A percentile compares a stretch with the other conserved stretches of the same genome.
Conservation (phyloP, 257 asterid genomes). For the Primulina eburnea region DNA sequence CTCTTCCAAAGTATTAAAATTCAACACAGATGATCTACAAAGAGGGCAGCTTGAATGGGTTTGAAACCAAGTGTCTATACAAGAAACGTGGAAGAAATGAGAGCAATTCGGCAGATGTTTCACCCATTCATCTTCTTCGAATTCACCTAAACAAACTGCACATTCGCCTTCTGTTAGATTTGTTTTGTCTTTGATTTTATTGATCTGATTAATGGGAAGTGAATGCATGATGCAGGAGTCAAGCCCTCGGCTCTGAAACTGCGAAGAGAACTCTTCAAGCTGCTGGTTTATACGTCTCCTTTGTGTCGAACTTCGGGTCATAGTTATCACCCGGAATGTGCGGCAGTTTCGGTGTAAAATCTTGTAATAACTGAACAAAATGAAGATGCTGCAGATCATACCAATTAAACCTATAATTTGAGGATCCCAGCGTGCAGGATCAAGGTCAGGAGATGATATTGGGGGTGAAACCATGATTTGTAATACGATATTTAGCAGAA, state of each 20-base stretch:
- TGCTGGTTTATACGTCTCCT: conserved; percentile 42
- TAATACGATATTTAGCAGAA: too few relatives aligned
- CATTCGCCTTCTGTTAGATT: conserved; percentile 34
- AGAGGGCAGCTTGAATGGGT: conserved; percentile 74
- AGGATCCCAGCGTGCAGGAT: conserved; percentile 51
- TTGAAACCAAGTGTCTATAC: conserved; percentile 81
- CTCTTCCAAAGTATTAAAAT: too few relatives aligned
- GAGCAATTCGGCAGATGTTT: conserved; percentile 58
- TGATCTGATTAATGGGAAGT: conserved; percentile 59
- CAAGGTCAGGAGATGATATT: conserved; percentile 18
- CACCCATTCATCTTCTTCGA: conserved; percentile 64
- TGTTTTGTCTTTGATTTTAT: conserved; percentile 25
- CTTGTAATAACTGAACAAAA: conserved; percentile 45
- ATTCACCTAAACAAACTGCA: conserved; percentile 72
- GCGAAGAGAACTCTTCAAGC: conserved; percentile 45
- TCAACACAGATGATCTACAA: conserved; percentile 38
- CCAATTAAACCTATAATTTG: conserved; percentile 42
- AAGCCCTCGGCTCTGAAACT: conserved; percentile 51
- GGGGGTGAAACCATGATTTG: too few relatives aligned
- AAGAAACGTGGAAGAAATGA: conserved; percentile 66
- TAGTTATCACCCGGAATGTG: conserved; percentile 10
- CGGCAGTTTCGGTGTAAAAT: conserved; percentile 37
- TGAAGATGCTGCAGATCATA: conserved; percentile 43
- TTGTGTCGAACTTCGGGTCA: conserved; percentile 30
- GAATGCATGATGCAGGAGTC: conserved; percentile 52